Evolutionary conservation across 2,329 filamentous ascomycete species (phyloP), one percentile per base, ranked within the genome.

Genomic region (Teratosphaeria viscida): DNA sequence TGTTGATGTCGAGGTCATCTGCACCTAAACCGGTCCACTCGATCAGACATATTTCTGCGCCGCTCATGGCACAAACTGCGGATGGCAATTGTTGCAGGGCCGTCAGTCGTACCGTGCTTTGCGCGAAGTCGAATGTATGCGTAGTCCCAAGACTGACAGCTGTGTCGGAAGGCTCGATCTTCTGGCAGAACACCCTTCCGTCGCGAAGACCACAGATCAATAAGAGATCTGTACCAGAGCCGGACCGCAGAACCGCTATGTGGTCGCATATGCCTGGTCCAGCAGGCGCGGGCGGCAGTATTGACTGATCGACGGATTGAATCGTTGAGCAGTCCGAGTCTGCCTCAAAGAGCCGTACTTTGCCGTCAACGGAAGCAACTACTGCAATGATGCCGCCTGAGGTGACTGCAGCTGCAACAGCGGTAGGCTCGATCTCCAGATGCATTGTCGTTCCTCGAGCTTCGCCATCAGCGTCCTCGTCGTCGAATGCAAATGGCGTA

Each of bases 161-260:
- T 23, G 59, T 35, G 3, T 54, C 53, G 2, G n/a, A 23, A 34
- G 57, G 39, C 23, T 61, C 57, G 14, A 70, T 54, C 2, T 29
- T 49, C 34, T 65, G 59, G 8, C 61, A 59, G 29, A 64, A 54
- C 14, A 71, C 58, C 23, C 62, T 65, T 11, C 70, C 70, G 57
- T 71, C 70, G 16, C 70, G 62, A 12, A 71, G 60, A 12, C 69
- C 70, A 52, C 68, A 70, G 1, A 69, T 58, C 3, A 62, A 61
- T 26, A 71, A 56, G 62, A 49, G 8, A n/a, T 37, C 29, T 23
- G 16, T 19, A 23, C 10, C 52, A 10, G 4, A 23, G 4, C 47
- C 14, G 11, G 52, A 34, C 6, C 59, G 59, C 5, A 71, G 60
- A 8, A 71, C 55, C 1, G 52, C 60, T n/a, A 70, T 37, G 16